Base-by-base conservation (phyloP, 1,284 basidiomycete species). In the Caloboletus inedulis region DNA sequence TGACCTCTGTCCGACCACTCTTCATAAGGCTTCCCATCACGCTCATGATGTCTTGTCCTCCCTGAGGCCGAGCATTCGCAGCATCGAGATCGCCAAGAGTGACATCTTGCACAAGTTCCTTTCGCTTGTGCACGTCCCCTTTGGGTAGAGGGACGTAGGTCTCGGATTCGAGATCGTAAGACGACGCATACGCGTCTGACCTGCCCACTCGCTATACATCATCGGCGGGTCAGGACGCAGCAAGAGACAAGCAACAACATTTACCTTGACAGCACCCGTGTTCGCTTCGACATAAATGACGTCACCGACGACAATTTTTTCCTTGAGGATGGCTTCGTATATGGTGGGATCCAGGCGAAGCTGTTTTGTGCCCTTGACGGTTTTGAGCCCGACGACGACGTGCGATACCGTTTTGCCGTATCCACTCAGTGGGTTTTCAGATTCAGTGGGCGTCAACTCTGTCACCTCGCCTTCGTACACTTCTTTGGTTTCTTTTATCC, bases 381-480 rank as follows among this genome's bases (percentile, higher is more conserved):
- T 98, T 75, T 99, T 99, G 61, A 99, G 84, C 7, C 94, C 94
- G 49, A 99, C 89, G 50, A 98, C 81, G 60, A 99, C 96, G 73
- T 98, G 94, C 27, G 93, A 94, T 53, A 99, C 94, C 2, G 96
- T 98, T 77, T 99, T 99, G 61, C 96, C 97, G 71, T 99, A 99
- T 41, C 96, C 96, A 53, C 91, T 92, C 42, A 97, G 77, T 34
- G 94, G 94, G 72, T 97, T 98, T 72, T 97, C 94, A 10, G 93
- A 82, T 73, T 97, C 97, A 30, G 92, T 87, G 1, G 96, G 96
- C 3, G 96, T 98, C 55, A 99, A 75, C 68, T 99, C 96, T 8
- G 95, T 98, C 31, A 99, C 91, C 73, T 99, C 97, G 54, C 96
- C 96, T 71, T 99, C 96, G 72, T 96, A 99, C 9, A 99, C 94